These are phyloP conservation scores for Pseudoperonospora humuli DNA, from an alignment of 352 stramenopile genomes.

Conservation along the genomic window DNA sequence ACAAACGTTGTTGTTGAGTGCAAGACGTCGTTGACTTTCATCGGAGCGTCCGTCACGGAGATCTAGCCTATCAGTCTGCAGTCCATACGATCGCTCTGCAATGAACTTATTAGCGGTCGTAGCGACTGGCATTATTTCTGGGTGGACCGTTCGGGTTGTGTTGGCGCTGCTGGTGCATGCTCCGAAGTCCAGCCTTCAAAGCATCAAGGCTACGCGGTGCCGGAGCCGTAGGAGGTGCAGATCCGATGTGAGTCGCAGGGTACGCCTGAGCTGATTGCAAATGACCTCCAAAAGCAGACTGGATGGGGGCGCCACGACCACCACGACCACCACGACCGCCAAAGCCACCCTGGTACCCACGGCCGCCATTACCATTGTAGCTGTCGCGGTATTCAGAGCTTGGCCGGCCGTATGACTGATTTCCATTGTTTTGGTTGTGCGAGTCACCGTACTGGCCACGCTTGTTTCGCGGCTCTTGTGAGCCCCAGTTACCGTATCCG, in stretches of 20 bases:
- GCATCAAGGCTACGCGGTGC: slow-evolving; percentile 54
- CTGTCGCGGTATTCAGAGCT: slow-evolving; percentile 24
- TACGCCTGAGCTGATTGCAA: slow-evolving; percentile 45
- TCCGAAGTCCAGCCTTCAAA: slow-evolving; percentile 72
- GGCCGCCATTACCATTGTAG: slow-evolving; percentile 13
- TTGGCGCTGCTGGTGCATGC: slow-evolving; percentile 75
- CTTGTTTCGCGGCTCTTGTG: slow-evolving; percentile 73
- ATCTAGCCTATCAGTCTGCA: slow-evolving; percentile 22
- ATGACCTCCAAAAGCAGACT: slow-evolving; percentile 54
- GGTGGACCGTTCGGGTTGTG: slow-evolving; percentile 17
- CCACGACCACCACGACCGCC: slow-evolving; percentile 25
- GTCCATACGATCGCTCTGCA: slow-evolving; percentile 2
- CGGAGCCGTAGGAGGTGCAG: slow-evolving; percentile 16
- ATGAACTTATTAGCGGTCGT: slow-evolving; percentile 37
- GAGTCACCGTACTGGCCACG: slow-evolving; percentile 43
- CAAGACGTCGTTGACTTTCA: too few relatives aligned
- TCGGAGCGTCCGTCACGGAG: too few relatives aligned
- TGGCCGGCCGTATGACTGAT: slow-evolving; percentile 24
- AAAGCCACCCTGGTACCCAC: slow-evolving; percentile 28
- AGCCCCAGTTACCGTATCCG: slow-evolving; percentile 69
- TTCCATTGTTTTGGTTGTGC: slow-evolving; percentile 16
- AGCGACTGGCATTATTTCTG: slow-evolving; percentile 27
- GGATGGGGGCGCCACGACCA: slow-evolving; percentile 38
- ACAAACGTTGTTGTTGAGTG: too few relatives aligned
- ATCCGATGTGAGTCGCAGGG: slow-evolving; percentile 30